Conservation (phyloP, 352 stramenopile genomes). For the Phytophthora vignae region DNA sequence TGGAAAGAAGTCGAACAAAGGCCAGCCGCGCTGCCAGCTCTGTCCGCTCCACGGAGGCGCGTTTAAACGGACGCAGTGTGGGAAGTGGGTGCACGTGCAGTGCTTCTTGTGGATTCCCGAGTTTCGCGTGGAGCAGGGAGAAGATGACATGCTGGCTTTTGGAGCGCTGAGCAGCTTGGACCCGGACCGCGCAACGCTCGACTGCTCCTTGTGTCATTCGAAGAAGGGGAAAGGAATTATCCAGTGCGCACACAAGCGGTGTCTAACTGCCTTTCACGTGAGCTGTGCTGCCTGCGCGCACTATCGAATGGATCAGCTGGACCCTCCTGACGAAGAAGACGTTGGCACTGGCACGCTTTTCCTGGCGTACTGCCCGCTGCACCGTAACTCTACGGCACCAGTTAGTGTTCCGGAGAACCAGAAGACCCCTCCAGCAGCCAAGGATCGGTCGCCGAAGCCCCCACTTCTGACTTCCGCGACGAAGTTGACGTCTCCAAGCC, state of each 20-base stretch:
- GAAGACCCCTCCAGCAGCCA: conserved; percentile 6
- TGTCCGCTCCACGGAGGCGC: conserved; percentile 73
- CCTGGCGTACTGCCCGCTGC: conserved; percentile 71
- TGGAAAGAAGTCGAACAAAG: background rate
- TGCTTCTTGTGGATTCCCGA: conserved; percentile 91
- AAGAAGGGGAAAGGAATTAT: conserved; percentile 66
- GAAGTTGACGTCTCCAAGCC: conserved; percentile 50
- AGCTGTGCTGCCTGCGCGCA: conserved; percentile 72
- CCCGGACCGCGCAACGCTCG: conserved; percentile 62
- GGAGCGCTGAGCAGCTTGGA: conserved; percentile 62
- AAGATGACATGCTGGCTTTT: conserved; percentile 48
- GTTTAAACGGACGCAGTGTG: conserved; percentile 69
- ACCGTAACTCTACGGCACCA: conserved; percentile 48
- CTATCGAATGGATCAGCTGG: conserved; percentile 68
- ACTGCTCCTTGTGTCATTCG: conserved; percentile 81
- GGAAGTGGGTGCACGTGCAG: conserved; percentile 83
- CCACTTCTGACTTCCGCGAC: conserved; percentile 26
- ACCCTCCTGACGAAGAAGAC: conserved; percentile 42
- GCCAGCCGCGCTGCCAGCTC: conserved; percentile 50
- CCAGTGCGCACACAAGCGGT: conserved; percentile 81
- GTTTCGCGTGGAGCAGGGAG: conserved; percentile 53
- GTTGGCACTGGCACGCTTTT: conserved; percentile 62
- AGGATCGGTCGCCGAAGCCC: conserved; percentile 11
- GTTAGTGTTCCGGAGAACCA: conserved; percentile 14
- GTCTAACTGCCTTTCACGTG: conserved; percentile 81